Base-by-base conservation (phyloP, 225 moss, liverwort and hornwort species). In the Anthoceros angustus region DNA sequence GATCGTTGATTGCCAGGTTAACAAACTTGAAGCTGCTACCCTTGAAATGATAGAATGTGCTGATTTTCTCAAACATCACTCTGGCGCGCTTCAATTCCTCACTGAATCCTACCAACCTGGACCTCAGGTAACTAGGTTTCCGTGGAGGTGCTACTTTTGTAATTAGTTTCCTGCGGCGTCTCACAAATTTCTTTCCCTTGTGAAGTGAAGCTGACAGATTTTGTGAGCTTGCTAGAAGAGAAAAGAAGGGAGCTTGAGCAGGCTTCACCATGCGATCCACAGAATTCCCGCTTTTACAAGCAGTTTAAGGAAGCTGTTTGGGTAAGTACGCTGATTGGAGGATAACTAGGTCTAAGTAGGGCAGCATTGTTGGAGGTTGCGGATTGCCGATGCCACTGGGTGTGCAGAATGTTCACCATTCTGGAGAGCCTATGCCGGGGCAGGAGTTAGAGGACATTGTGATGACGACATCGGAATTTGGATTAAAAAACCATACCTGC, bases 361-460 rank as follows among this genome's bases (percentile, higher is more conserved):
- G 39, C 42, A 25, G 9, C 42, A 42, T 18, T 20, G 16, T 0
- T 46, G 25, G 16, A 61, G 8, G 16, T 11, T 45, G 41, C 41
- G 50, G 43, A 12, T 48, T 40, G 67, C 50, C 67, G 25, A 67
- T 39, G 40, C 67, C 70, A 68, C 72, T 68, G 67, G 65, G 62
- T n/a, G n/a, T 9, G 61, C 77, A 95, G 95, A 92, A 87, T 64
- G 66, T 98, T 62, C 82, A 92, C 68, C 98, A 98, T 78, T 77
- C 78, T 70, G 98, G 98, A 66, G 89, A 98, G 77, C 80, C 72
- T 38, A 83, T 83, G 79, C 92, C 92, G 18, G 98, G 98, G 23
- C 90, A 89, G 78, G 98, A 98, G 77, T 81, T 83, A 68, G 98
- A 98, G 68, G 92, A 92, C 42, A 79, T 98, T 23, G 81, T 98